Conservation (phyloP, 352 stramenopile genomes). For the Pythium dissimile region DNA sequence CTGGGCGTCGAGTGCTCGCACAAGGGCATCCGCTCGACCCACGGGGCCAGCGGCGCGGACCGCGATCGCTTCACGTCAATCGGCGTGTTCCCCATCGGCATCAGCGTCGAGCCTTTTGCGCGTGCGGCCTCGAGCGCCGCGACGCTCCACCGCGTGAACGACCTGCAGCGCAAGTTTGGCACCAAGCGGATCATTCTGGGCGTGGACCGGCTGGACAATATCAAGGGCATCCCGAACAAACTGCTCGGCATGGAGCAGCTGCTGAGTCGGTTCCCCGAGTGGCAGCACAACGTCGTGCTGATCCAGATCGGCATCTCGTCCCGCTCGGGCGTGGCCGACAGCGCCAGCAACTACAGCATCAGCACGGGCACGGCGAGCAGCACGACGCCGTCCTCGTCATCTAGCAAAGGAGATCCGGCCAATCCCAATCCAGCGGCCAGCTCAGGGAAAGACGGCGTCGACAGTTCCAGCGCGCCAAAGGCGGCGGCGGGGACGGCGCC, state of each 20-base stretch:
- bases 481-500: conserved; percentile 11
- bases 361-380: neutral
- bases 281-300: conserved; percentile 93
- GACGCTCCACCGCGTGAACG: conserved; percentile 63
- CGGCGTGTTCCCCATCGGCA: conserved; percentile 85
- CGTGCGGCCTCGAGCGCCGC: conserved; percentile 45
- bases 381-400: neutral
- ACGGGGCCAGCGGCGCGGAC: conserved; percentile 25
- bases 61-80: conserved; percentile 87
- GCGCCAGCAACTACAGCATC: conserved; percentile 13
- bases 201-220: conserved; percentile 85
- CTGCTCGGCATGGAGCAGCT: conserved; percentile 85
- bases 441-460: conserved; percentile 12
- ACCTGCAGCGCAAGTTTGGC: conserved; percentile 75
- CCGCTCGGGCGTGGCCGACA: conserved; percentile 43
- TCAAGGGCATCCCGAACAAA: conserved; percentile 89
- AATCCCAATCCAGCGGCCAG: no score
- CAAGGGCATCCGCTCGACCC: conserved; percentile 69
- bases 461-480: neutral
- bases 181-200: conserved; percentile 80
- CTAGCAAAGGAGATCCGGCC: neutral
- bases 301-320: conserved; percentile 96
- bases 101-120: conserved; percentile 81
- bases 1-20: conserved; percentile 67
- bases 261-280: conserved; percentile 86